Evolutionary conservation across 2,329 filamentous ascomycete genomes (phyloP), one percentile per base, ranked within the genome.

Genomic region (Fusarium pininemorale): DNA sequence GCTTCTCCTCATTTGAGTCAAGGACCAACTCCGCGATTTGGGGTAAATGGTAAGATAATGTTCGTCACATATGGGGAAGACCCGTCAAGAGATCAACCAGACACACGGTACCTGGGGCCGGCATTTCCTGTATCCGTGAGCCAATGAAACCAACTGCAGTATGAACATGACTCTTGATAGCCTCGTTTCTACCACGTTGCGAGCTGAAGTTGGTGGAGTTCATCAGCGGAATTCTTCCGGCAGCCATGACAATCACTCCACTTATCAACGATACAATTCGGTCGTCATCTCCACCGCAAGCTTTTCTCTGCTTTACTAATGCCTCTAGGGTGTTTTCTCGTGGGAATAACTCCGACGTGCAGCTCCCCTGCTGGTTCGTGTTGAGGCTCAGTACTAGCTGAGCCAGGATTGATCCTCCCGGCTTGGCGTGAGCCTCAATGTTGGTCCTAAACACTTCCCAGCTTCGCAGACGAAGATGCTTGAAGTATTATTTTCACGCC

Each of bases 1-100:
- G 69, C 75, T 75, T 76, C 70, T 50, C 75, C 75, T 77, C 75
- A 70, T 45, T 55, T 42, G 45, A 20, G 30, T 56, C n/a, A 48
- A 41, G 37, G 37, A 11, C 51, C 48, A 44, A 24, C 37, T 62
- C 60, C 57, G 41, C 56, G 58, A 64, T 67, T 73, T 76, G 66
- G 66, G 61, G 66, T 66, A 66, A 50, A 57, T 42, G 26, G 26
- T 22, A 35, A 39, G 53, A 55, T 62, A 28, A 38, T 70, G 54
- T 35, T 58, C 38, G 38, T 53, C 57, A 57, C 55, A 63, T 62
- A 58, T 64, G 69, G 64, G 63, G 57, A 68, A 54, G 56, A 37
- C n/a, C 54, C 50, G 47, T 69, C 41, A 53, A 63, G 57, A 41
- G 74, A 74, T 75, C 57, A 47, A 62, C 67, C 59, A 70, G 41